Percentiles rank a stretch among this genome's conserved stretches.
Conservation (phyloP, 2,329 filamentous ascomycete species). For the Diaporthe sp. region DNA sequence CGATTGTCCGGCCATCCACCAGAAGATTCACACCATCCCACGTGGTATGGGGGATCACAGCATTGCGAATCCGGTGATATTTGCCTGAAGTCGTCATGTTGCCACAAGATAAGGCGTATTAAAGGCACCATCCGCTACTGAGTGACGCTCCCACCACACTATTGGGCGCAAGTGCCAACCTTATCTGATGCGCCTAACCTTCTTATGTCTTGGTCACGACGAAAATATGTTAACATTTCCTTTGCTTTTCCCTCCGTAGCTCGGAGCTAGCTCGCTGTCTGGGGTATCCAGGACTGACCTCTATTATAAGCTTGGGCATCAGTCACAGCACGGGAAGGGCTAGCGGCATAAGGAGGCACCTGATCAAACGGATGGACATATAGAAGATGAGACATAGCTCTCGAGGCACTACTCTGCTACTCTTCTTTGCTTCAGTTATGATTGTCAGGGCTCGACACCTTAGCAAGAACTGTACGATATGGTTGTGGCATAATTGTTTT, state of each 20-base stretch:
- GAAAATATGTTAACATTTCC: not conserved
- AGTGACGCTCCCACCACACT: conserved; percentile 11
- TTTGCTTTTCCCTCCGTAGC: not conserved
- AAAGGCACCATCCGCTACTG: conserved; percentile 3
- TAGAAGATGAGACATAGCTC: conserved; percentile 1
- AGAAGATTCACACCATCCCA: not conserved
- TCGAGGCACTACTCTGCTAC: not conserved
- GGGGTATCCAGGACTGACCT: conserved; percentile 2
- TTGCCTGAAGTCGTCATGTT: not conserved
- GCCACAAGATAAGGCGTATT: not conserved
- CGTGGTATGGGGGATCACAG: conserved; percentile 11
- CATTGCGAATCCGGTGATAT: not conserved
- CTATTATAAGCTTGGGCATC: conserved; percentile 13
- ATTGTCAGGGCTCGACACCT: not conserved
- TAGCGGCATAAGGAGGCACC: not conserved
- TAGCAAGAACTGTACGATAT: not conserved
- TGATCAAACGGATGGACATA: not conserved
- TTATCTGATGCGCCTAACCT: conserved; percentile 21
- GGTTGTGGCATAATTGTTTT: not conserved
- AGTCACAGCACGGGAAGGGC: not conserved
- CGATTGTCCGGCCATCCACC: not conserved
- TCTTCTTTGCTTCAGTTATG: not conserved
- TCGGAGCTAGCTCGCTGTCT: conserved; percentile 5
- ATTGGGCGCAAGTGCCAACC: conserved; percentile 23
- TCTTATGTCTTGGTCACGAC: not conserved